A percentile compares a stretch with the other conserved stretches of the same genome.
Evolutionary conservation across 495 filamentous ascomycete species (phyloP).

Genomic region (Penicillium verhagenii): DNA sequence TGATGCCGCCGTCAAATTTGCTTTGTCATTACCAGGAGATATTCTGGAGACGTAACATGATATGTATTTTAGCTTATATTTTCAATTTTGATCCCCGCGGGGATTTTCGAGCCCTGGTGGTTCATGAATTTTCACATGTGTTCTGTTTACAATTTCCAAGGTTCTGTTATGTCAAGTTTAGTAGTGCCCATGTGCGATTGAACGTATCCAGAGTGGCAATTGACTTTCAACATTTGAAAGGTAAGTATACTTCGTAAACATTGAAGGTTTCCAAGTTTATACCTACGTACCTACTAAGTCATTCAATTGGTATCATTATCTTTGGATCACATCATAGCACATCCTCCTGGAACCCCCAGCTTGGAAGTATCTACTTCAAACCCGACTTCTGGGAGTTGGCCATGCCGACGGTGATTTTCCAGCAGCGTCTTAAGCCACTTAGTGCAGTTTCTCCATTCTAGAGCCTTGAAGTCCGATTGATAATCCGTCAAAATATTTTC

Average conservation of each 20-base stretch:
- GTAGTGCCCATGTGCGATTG: too few relatives aligned
- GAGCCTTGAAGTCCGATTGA: slow-evolving; percentile 10
- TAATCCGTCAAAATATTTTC: slow-evolving; percentile 8
- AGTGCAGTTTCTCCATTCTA: slow-evolving; percentile 6
- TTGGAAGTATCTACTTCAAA: background rate
- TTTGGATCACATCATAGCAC: slow-evolving; percentile 1
- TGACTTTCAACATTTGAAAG: too few relatives aligned
- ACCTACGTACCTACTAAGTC: too few relatives aligned
- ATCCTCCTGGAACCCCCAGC: background rate
- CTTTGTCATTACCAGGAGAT: background rate
- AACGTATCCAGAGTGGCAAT: too few relatives aligned
- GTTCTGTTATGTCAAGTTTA: too few relatives aligned
- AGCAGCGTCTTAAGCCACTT: slow-evolving; percentile 8
- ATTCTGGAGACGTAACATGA: background rate
- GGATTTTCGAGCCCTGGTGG: background rate
- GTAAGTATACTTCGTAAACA: too few relatives aligned
- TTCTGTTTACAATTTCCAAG: background rate
- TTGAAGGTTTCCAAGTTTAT: too few relatives aligned
- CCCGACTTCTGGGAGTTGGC: background rate
- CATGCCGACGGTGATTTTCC: background rate
- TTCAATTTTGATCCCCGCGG: background rate
- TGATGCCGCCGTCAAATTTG: slow-evolving; percentile 32
- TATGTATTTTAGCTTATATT: background rate
- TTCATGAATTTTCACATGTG: background rate
- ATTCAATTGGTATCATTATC: background rate